Evolutionary conservation across 768 basidiomycete genomes (phyloP).

Genomic region (Termitomyces sp.): DNA sequence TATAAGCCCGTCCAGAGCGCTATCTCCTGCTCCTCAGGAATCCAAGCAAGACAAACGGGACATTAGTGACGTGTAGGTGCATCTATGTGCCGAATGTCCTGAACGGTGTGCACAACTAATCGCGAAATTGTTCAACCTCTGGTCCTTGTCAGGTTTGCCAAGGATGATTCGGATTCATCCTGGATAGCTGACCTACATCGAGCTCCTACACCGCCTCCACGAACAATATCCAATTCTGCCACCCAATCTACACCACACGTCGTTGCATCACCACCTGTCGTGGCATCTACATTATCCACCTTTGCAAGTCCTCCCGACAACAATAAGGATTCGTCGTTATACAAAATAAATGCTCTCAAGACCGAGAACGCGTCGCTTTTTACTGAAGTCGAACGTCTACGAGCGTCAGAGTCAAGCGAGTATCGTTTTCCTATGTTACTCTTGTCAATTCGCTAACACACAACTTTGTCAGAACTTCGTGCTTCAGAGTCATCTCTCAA

Average conservation of each 20-base stretch:
- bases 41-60: constrained; percentile 41
- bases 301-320: constrained; percentile 3
- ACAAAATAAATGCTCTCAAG: constrained; percentile 16
- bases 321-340: constrained; percentile 10
- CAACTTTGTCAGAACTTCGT: not conserved
- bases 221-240: constrained; percentile 15
- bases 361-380: constrained; percentile 18
- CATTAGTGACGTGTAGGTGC: constrained; percentile 62
- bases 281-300: constrained; percentile 10
- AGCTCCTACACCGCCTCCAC: constrained; percentile 29
- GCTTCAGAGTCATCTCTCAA: not conserved
- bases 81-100: constrained; percentile 14
- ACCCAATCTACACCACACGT: not conserved
- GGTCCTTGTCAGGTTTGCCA: constrained; percentile 30
- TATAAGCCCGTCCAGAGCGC: constrained; percentile 32
- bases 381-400: constrained; percentile 15
- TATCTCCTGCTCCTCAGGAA: constrained; percentile 49
- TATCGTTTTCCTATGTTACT: not conserved
- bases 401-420: constrained; percentile 7
- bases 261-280: constrained; percentile 11
- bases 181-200: constrained; percentile 63
- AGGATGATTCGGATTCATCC: constrained; percentile 41
- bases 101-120: constrained; percentile 3
- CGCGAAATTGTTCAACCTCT: constrained; percentile 2
- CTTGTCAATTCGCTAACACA: not conserved